phyloP scores from a whole-genome alignment of 2,329 filamentous ascomycete genomes.

The Arthroderma sp. region DNA sequence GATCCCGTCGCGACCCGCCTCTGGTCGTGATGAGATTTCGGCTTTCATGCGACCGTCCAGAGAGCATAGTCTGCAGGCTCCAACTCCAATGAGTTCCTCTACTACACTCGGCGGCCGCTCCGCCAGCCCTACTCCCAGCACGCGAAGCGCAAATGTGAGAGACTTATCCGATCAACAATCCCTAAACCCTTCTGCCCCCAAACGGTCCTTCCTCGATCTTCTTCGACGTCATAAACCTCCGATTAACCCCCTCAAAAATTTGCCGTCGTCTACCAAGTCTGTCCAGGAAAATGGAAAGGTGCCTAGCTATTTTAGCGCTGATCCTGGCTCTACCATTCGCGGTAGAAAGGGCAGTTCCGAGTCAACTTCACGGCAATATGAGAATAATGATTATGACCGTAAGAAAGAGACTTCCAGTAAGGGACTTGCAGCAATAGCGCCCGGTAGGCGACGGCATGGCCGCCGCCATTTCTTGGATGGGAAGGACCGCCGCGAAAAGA shows the following conservation, averaged over 20 bases:
- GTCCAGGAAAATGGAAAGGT: conserved; percentile 21
- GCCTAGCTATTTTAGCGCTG: conserved; percentile 21
- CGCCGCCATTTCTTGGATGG: conserved; percentile 25
- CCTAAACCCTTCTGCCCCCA: conserved; percentile 27
- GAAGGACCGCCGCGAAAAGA: conserved; percentile 15
- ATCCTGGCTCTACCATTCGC: conserved; percentile 23
- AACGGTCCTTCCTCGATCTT: conserved; percentile 43
- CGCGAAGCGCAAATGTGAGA: conserved; percentile 46
- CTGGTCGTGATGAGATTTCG: conserved; percentile 28
- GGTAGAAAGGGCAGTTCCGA: conserved; percentile 29
- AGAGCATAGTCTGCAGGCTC: conserved; percentile 22
- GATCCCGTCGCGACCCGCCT: conserved; percentile 5
- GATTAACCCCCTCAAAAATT: conserved; percentile 22
- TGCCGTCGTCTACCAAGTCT: conserved; percentile 22
- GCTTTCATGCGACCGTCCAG: conserved; percentile 32
- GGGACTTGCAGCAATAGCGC: conserved; percentile 14
- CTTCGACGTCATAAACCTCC: conserved; percentile 41
- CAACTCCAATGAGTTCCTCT: conserved; percentile 25
- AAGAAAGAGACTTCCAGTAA: conserved; percentile 27
- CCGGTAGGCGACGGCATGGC: conserved; percentile 25
- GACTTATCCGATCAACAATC: conserved; percentile 35
- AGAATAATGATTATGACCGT: conserved; percentile 27
- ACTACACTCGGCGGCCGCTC: conserved; percentile 48
- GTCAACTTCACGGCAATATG: conserved; percentile 18
- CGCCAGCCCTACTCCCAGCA: conserved; percentile 70